phyloP scores from a whole-genome alignment of 345 rosid genomes.

The Carallia brachiata region DNA sequence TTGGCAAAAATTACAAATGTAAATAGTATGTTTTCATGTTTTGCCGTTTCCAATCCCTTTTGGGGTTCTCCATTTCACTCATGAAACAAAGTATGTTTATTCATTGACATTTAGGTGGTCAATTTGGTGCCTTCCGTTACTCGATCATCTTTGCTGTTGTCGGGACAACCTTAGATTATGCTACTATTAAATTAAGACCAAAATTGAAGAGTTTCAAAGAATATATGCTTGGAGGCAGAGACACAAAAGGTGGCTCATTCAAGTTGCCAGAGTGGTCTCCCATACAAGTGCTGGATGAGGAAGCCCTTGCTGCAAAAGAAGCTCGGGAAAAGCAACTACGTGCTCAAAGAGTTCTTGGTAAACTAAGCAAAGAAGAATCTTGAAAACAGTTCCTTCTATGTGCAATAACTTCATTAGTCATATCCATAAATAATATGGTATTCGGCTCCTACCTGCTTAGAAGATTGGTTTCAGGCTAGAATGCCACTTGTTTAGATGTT shows the following conservation, averaged over 20 bases:
- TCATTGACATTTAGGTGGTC: constrained; percentile 58
- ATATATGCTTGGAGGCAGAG: constrained; percentile 18
- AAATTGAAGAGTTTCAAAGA: constrained; percentile 29
- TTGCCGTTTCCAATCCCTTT: too few relatives aligned
- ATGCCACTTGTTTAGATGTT: background rate
- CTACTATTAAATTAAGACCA: constrained; percentile 49
- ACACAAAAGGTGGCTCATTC: constrained; percentile 33
- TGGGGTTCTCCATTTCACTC: too few relatives aligned
- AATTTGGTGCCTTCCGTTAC: constrained; percentile 68
- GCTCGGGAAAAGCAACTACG: constrained; percentile 57
- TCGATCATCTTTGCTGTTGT: constrained; percentile 56
- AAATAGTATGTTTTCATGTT: too few relatives aligned
- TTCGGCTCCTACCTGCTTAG: background rate
- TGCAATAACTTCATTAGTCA: background rate
- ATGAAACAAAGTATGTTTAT: background rate
- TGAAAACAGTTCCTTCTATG: constrained; percentile 16
- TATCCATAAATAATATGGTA: background rate
- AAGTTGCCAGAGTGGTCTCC: constrained; percentile 88
- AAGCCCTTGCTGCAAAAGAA: constrained; percentile 68
- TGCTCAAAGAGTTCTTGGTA: constrained; percentile 40
- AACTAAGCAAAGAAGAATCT: constrained; percentile 64
- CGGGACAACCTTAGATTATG: constrained; percentile 62
- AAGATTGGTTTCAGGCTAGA: background rate
- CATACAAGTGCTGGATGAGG: constrained; percentile 76
- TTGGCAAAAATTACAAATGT: too few relatives aligned